Base-by-base conservation (phyloP, 768 basidiomycete genomes). In the Pisolithus microcarpus region DNA sequence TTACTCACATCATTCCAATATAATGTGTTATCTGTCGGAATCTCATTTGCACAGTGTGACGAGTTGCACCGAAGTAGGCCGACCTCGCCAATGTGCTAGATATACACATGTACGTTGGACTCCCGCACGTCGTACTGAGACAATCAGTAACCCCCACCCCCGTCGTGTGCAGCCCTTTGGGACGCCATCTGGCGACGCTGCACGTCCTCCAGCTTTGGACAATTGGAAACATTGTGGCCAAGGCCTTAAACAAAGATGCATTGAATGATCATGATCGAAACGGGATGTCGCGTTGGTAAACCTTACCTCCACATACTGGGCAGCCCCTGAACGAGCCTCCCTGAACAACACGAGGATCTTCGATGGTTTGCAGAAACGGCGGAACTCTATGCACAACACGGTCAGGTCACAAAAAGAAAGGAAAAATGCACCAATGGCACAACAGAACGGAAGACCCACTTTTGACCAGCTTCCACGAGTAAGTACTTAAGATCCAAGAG, bases 381-480 rank as follows among this genome's bases (percentile, higher is more conserved):
- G 96, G 95, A 8, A 98, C 93, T 63, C 94, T 96, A 23, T 23
- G 21, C 21, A 59, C 4, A 15, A 34, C 11, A 15, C 15, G 5
- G 34, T 34, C 34, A 34, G 34, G 34, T 34, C 13, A 34, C 3
- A 13, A 34, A 34, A 13, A 13, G 10, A 34, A 34, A 34, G n/a
- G 15, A 34, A 15, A 34, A 34, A 34, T 2, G 10, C 10, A 15
- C 11, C 13, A 34, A 30, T 9, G 30, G 8, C 30, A 30, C 30
- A 10, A 30, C 6, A n/a, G n/a, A n/a, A n/a, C n/a, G n/a, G n/a
- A n/a, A n/a, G n/a, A 77, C 82, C 46, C 52, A 95, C 94, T 94
- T 95, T 73, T 98, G 96, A 31, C 95, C 95, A 2, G 94, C 93
- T 69, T 98, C 96, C 76, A 95, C 86, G 49, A 99, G 72, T 43